phyloP scores from a whole-genome alignment of 331 rosid species.

The Quercus phellos region DNA sequence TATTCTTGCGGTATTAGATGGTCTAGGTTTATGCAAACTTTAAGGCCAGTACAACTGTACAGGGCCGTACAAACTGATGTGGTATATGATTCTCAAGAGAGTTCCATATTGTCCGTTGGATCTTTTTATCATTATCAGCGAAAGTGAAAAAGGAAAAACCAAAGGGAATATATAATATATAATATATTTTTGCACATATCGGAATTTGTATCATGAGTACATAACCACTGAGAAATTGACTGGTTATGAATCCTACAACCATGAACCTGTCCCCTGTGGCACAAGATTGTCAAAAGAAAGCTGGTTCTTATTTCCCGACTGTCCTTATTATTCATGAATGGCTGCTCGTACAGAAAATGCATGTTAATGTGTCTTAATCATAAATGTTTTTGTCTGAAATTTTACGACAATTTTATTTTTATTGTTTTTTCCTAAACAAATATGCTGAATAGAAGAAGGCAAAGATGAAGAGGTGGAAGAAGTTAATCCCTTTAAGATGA shows the following conservation, averaged over 20 bases:
- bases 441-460: background rate
- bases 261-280: conserved; percentile 3
- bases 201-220: background rate
- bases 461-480: background rate
- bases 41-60: too few relatives aligned
- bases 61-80: background rate
- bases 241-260: background rate
- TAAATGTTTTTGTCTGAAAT: conserved; percentile 44
- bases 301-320: background rate
- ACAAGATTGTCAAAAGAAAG: conserved; percentile 19
- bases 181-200: background rate
- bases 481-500: background rate
- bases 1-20: too few relatives aligned
- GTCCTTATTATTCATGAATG: conserved; percentile 26
- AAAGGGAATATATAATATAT: background rate
- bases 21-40: too few relatives aligned
- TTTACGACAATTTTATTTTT: conserved; percentile 29
- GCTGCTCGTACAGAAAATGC: conserved; percentile 39
- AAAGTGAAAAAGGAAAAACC: background rate
- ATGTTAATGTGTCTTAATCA: conserved; percentile 33
- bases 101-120: background rate
- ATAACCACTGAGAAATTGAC: conserved; percentile 26
- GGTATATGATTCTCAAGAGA: background rate
- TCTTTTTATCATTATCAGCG: background rate
- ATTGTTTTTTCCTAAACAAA: background rate